These are phyloP conservation scores for Phyllostachys edulis DNA, from an alignment of 176 grass and related monocot species.

Conservation along the genomic window DNA sequence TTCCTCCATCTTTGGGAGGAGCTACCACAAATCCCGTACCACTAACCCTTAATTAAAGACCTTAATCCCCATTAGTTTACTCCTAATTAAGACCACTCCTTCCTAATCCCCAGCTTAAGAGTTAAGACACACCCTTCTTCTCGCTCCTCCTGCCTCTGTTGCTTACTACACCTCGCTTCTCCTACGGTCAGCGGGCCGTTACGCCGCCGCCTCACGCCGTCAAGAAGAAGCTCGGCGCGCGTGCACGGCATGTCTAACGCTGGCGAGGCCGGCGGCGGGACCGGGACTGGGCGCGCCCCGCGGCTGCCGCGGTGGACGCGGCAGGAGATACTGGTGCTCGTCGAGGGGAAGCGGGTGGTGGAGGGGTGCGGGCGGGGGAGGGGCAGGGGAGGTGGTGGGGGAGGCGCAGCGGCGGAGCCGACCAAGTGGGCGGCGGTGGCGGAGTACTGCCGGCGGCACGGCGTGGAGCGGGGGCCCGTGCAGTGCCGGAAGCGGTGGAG, in stretches of 20 bases:
- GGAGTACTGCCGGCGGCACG: constrained; percentile 81
- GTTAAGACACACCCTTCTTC: not conserved
- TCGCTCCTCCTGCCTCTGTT: not conserved
- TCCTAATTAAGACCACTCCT: constrained; percentile 7
- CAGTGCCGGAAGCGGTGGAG: constrained; percentile 99
- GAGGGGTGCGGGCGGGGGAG: constrained; percentile 69
- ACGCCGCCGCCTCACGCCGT: not conserved
- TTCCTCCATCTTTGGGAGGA: constrained; percentile 10
- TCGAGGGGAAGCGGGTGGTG: constrained; percentile 86
- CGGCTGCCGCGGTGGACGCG: constrained; percentile 90
- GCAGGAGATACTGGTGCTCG: constrained; percentile 96
- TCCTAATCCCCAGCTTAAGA: constrained; percentile 31
- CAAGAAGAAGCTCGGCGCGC: not conserved
- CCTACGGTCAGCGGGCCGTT: not conserved
- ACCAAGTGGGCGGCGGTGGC: constrained; percentile 94
- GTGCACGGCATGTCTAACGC: constrained; percentile 32
- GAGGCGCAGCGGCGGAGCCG: constrained; percentile 43
- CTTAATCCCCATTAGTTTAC: constrained; percentile 10
- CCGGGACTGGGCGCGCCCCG: constrained; percentile 37
- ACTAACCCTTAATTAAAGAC: not conserved
- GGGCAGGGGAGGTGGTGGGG: constrained; percentile 15
- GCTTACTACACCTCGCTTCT: constrained; percentile 16
- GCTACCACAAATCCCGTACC: too few species aligned
- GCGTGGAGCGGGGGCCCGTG: constrained; percentile 71
- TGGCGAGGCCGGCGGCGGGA: not conserved